Base-by-base conservation (phyloP, 1,139 yeast species). In the Trichomonascaceae sp. region DNA sequence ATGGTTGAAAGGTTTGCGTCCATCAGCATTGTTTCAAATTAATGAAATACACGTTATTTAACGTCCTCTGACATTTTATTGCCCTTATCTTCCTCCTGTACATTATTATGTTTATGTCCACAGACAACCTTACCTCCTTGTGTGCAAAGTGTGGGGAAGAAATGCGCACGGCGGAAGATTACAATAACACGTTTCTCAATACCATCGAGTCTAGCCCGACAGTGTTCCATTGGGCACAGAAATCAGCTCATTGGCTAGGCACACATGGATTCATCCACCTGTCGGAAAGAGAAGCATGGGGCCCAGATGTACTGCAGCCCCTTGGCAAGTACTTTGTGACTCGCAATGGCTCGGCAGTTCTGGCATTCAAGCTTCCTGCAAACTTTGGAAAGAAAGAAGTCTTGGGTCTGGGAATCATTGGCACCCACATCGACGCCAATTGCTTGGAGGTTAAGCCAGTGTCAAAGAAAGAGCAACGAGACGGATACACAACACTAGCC, bases 381-480 rank as follows among this genome's bases (percentile, higher is more conserved):
- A 74, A 76, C 42, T 20, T 20, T 11, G 23, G 11, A 6, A 11
- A 20, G 11, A 8, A 6, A 20, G 6, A 6, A 8, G 23, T 20
- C 23, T 20, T 6, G 9, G 89, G 93, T 6, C 65, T 81, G 38
- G 75, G 93, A 2, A 71, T 85, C 37, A 76, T 82, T 32, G 95
- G 93, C 8, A 87, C 92, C 6, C 96, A 85, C 52, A 79, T 93
- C 0, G 96, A 85, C 52, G 82, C 93, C 4, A 89, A 93, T 14
- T 74, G 82, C 31, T 41, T 48, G 32, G 39, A 42, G 36, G 37
- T 85, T 44, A 85, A 85, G 59, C 96, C 96, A 5, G 62, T 81
- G 29, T 80, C 93, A 15, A 72, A 76, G 47, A 71, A 71, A 46
- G 58, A 64, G 3, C 62, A 67, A 13, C 85, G 43, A 13, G 51